Base-by-base conservation (phyloP, 306 rosid species). In the Gynostemma pentaphyllum region DNA sequence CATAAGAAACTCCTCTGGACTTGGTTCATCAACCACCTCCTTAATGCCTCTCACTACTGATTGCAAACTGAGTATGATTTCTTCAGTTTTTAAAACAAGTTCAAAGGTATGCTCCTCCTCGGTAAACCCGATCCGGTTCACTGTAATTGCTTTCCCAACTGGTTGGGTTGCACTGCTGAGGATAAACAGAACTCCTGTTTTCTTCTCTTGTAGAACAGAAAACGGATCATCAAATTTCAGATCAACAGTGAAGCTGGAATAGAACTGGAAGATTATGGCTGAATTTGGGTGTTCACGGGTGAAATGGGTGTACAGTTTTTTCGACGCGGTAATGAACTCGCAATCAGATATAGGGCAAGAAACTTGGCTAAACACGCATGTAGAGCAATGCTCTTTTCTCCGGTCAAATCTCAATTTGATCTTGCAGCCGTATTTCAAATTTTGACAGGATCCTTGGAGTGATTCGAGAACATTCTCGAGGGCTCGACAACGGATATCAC, bases 401-500 rank as follows among this genome's bases (percentile, higher is more conserved):
- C 52, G 67, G 62, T 60, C 53, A 75, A 70, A 80, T 41, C 32
- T 37, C 45, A 76, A 47, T 29, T 29, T 60, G 45, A 71, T 80
- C 52, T 72, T 74, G 75, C 95, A 83, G 11, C 97, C 91, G 70
- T 78, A 74, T 39, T 67, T 75, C 18, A 68, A 55, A 75, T 82
- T 65, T 28, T 27, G 68, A 73, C 97, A 89, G 23, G 76, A 46
- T 45, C 84, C 62, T 72, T 75, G 75, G 46, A 82, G 72, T 28
- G 89, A 77, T 47, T 89, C 97, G 57, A 86, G 50, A 22, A 86
- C 78, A 63, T 77, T 83, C 75, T 88, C 95, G 18, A 86, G 68
- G 63, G 92, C 87, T 27, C 95, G 82, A 64, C 95, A 86, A 8
- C 92, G 91, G 53, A 68, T 86, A 64, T 82, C 79, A 5, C 87